Percentiles rank a stretch among this genome's conserved stretches.
Evolutionary conservation across 2,329 filamentous ascomycete species (phyloP).

Genomic region (Raffaelea arxii): DNA sequence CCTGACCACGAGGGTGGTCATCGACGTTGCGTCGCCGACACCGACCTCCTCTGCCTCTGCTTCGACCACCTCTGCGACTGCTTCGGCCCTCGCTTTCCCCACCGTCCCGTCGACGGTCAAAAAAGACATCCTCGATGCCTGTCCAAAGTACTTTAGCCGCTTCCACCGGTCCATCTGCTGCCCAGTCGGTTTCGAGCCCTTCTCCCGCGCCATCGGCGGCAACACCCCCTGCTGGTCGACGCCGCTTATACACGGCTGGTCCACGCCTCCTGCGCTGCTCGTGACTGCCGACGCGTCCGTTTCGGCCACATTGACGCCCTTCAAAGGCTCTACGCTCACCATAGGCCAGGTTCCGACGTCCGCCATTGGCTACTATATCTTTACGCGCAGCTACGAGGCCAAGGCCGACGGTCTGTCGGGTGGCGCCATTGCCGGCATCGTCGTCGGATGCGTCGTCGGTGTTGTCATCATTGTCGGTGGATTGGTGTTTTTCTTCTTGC

Average conservation of each 20-base stretch:
- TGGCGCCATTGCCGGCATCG: neutral
- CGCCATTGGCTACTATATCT: neutral
- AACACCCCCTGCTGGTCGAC: neutral
- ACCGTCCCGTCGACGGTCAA: neutral
- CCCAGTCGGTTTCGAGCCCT: neutral
- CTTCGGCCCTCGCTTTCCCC: neutral
- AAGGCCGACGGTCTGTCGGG: neutral
- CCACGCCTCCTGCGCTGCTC: neutral
- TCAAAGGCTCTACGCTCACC: no score
- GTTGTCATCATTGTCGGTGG: neutral
- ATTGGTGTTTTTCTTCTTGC: neutral
- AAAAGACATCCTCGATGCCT: neutral
- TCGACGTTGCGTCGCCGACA: neutral
- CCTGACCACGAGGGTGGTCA: no score
- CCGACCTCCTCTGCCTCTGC: no score
- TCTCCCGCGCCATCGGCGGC: neutral
- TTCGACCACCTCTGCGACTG: neutral
- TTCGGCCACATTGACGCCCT: neutral
- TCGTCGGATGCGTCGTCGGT: neutral
- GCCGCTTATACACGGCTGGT: neutral
- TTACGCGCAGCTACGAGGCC: neutral
- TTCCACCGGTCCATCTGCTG: neutral
- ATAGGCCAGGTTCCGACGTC: neutral
- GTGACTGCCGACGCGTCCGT: neutral
- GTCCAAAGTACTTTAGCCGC: neutral